Base-by-base conservation (phyloP, 768 basidiomycete species). In the Rhizopogon vinicolor region DNA sequence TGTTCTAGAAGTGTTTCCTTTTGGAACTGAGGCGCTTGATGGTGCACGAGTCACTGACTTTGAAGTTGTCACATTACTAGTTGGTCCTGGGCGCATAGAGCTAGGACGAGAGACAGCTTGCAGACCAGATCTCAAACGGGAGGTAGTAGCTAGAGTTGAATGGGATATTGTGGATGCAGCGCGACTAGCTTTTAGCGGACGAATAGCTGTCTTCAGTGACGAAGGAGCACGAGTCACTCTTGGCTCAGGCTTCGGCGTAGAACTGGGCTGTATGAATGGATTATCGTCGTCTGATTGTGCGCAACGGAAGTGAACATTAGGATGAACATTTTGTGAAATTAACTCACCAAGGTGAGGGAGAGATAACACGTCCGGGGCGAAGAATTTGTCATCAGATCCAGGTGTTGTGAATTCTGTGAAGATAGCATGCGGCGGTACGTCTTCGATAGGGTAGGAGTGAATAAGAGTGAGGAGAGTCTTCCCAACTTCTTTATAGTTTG, bases 401-500 rank as follows among this genome's bases (percentile, higher is more conserved):
- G 62, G 52, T 9, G 22, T n/a, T 19, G 54, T 61, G 43, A 70
- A 68, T 12, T 63, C 65, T 1, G 61, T 6, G 31, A 62, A 29
- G 41, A 22, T 14, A 29, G 51, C 51, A 55, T 45, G 61, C 1
- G 57, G 57, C 13, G 52, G 62, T 19, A 67, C 59, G 10, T 77
- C 75, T 18, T 77, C 75, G 7, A 71, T 44, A 3, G 63, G 56
- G 44, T 69, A 62, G 6, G 71, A 70, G 31, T 72, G 74, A 50
- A 71, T 73, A 25, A 74, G 60, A 8, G 66, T 59, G 48, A 75
- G 69, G 1, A 81, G 41, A 4, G 58, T 64, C 29, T 62, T 62
- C 0, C 80, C 80, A 18, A 77, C 61, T 28, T 70, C 65, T 60
- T 65, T 74, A 58, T 79, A 82, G 52, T 82, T 69, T 13, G 81